Evolutionary conservation across 345 rosid species (phyloP), one percentile per base, ranked within the genome.

Genomic region (Brassica nigra): DNA sequence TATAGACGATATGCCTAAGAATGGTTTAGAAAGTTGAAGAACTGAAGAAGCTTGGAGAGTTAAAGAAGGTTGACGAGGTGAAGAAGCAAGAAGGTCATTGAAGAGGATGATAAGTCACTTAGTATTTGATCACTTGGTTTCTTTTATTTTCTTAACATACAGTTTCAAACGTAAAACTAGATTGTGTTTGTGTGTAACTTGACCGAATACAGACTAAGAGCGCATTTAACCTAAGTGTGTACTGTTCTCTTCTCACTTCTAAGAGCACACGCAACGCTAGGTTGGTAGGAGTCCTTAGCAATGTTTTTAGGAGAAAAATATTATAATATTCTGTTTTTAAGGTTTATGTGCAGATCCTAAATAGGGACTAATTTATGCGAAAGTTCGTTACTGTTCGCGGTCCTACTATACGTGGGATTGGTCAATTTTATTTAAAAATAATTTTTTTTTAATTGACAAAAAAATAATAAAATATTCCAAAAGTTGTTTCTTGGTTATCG

Each of bases 1-100:
- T 71, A 81, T 88, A 8, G 86, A 14, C 54, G 88, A 85, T 76
- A 64, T 82, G 66, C 79, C 89, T 28, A 80, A 84, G 15, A 78
- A 83, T 31, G 86, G 84, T 36, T 47, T 84, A 70, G 80, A 81
- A 70, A 44, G 76, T 58, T 81, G 68, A 81, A 86, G 83, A 76
- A 36, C 6, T 76, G 15, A 72, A 78, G 44, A 55, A 65, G 23
- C 70, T 44, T 76, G 62, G 12, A 49, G 57, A 42, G 49, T 42
- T 42, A 10, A 42, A 42, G 49, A 10, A 42, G 12, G 49, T 42
- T 11, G 49, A 42, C 30, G 81, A 58, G 66, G 71, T 77, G 54
- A 74, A 75, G 37, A 69, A 75, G 79, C 39, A 74, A 75, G 37
- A 69, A 75, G 79, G 79, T 68, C 55, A 55, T 10, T 69, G 58